phyloP scores from a whole-genome alignment of 208 protist species.

The Trypanosoma cruzi region DNA sequence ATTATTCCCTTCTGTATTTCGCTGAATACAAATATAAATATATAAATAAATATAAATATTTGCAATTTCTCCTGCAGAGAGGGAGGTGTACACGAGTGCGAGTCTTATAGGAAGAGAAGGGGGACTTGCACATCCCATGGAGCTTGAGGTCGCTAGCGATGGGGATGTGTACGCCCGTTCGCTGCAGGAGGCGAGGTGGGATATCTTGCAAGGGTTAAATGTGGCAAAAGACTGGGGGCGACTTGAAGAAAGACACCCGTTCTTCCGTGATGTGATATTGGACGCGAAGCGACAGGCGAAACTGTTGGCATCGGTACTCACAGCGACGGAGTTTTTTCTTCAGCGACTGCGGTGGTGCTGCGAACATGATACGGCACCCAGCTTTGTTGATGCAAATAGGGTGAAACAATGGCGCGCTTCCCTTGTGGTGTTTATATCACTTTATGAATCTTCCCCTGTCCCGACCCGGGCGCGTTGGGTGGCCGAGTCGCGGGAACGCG shows the following conservation, averaged over 20 bases:
- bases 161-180: slow-evolving; percentile 10
- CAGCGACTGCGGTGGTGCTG: slow-evolving; percentile 3
- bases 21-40: neutral
- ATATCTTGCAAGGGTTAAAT: slow-evolving; percentile 23
- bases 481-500: slow-evolving; percentile 5
- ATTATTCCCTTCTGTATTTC: neutral
- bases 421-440: slow-evolving; percentile 34
- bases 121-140: slow-evolving; percentile 9
- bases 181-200: slow-evolving; percentile 10
- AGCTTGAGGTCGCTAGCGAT: slow-evolving; percentile 23
- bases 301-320: slow-evolving; percentile 36
- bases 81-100: neutral
- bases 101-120: neutral
- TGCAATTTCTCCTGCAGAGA: neutral
- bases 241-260: slow-evolving; percentile 45
- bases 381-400: slow-evolving; percentile 8
- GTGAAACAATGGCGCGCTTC: slow-evolving; percentile 10
- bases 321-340: slow-evolving; percentile 47
- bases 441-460: slow-evolving; percentile 55
- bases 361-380: neutral
- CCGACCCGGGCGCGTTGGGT: slow-evolving; percentile 47
- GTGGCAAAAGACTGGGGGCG: slow-evolving; percentile 33
- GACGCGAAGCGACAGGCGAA: slow-evolving; percentile 50
- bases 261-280: slow-evolving; percentile 63
- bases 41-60: neutral